Base-by-base conservation (phyloP, 345 rosid genomes). In the Eucalyptus camaldulensis region DNA sequence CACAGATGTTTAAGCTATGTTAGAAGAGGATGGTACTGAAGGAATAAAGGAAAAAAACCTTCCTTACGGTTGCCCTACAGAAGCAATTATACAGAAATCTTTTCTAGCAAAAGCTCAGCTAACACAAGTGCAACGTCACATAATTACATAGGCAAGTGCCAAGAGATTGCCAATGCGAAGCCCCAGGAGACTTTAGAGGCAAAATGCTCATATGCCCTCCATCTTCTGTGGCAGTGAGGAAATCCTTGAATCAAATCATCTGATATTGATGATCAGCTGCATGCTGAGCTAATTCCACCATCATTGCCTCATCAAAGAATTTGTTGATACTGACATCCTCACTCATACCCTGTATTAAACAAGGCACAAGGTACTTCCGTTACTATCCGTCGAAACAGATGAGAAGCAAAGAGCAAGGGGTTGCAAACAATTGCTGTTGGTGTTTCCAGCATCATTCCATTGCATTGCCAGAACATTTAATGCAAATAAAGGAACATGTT, bases 271-370 rank as follows among this genome's bases (percentile, higher is more conserved):
- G 92, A 90, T 96, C 98, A 13, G 95, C 96, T 2, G 98, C 94
- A 89, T 96, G 97, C 92, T 96, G 99, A 31, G 97, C 97, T 60
- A 96, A 94, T 92, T 96, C 99, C 56, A 94, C 95, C 94, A 96
- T 93, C 98, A 96, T 96, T 5, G 97, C 99, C 89, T 96, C 98
- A 6, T 96, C 98, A 4, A 96, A 96, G 93, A 96, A 96, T 91
- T 96, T 96, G 94, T 95, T 96, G 76, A 95, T 96, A 91, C 98
- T 96, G 37, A 96, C 99, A 67, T 96, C 99, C 92, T 96, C 99
- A 51, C 98, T 96, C 99, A 96, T 96, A 88, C 99, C 98, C 99
- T 95, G 93, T 33, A 83, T 81, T 2, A 85, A 81, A 50, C 65
- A 58, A 60, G 8, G 56, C 37, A 22, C 85, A 47, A 45, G 37